Conservation (phyloP, 75 land plant genomes). For the Selaginella moellendorffii region DNA sequence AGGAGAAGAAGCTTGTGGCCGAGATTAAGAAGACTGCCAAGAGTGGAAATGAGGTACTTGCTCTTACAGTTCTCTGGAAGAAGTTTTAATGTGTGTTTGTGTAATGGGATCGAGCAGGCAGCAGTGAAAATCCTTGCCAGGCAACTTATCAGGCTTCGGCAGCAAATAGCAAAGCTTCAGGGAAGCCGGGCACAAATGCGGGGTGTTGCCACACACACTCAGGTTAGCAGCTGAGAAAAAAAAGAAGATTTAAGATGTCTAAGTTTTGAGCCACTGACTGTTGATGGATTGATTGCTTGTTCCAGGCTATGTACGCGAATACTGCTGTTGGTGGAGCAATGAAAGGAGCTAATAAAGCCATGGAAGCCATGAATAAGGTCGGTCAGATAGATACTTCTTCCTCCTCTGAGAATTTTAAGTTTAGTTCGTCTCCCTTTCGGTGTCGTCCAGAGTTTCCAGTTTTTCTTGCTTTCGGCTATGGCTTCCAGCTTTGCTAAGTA, state of each 20-base stretch:
- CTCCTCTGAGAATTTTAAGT: not conserved
- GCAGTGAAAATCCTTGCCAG: constrained; percentile 88
- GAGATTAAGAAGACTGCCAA: constrained; percentile 98
- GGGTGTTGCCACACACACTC: constrained; percentile 95
- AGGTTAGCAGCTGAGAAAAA: too few relatives aligned
- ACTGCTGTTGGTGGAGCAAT: constrained; percentile 76
- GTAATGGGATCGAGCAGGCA: constrained; percentile 25
- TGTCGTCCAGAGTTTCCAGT: not conserved
- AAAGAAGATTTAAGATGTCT: too few relatives aligned
- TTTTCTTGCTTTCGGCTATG: not conserved
- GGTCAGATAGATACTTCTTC: too few relatives aligned
- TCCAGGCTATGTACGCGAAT: constrained; percentile 83
- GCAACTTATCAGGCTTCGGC: constrained; percentile 72
- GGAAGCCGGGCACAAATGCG: constrained; percentile 94
- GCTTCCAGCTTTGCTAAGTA: not conserved
- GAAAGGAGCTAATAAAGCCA: constrained; percentile 92
- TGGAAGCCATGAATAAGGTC: constrained; percentile 97
- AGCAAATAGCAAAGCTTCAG: constrained; percentile 89
- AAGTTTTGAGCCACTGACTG: too few relatives aligned
- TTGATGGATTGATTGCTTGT: too few relatives aligned
- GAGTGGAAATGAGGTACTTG: constrained; percentile 77
- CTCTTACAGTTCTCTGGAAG: not conserved
- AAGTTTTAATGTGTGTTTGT: not conserved
- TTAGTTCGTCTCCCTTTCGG: not conserved
- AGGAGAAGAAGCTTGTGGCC: constrained; percentile 94